Conservation (phyloP, 2,329 filamentous ascomycete species). For the Fusarium sterilihyphosum region DNA sequence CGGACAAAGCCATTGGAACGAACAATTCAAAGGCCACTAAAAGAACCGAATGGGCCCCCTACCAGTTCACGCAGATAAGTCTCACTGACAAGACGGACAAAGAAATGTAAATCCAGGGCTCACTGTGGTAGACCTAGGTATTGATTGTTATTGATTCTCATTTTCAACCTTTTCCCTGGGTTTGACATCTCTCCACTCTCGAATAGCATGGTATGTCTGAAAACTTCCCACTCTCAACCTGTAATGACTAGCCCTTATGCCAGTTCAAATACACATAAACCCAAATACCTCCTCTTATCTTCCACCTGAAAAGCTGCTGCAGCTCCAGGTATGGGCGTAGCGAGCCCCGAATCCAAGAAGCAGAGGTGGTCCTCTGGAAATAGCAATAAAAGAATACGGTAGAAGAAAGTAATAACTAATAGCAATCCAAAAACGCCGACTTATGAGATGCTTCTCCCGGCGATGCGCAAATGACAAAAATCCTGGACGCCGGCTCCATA, state of each 20-base stretch:
- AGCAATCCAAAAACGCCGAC: slow-evolving; percentile 38
- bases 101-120: not conserved
- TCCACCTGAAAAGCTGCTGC: not conserved
- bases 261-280: not conserved
- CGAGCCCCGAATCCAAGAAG: not conserved
- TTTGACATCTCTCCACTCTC: not conserved
- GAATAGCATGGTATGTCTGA: not conserved
- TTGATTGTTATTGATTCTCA: slow-evolving; percentile 12
- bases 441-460: slow-evolving; percentile 37
- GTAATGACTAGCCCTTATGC: not conserved
- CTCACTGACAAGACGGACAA: not conserved
- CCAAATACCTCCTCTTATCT: not conserved
- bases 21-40: not conserved
- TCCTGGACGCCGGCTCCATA: slow-evolving; percentile 42
- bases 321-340: not conserved
- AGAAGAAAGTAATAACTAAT: slow-evolving; percentile 2
- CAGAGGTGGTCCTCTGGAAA: not conserved
- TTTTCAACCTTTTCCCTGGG: slow-evolving; percentile 10
- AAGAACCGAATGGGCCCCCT: not conserved
- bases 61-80: not conserved
- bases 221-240: not conserved
- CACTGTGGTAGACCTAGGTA: not conserved
- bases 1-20: not conserved
- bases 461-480: slow-evolving; percentile 25
- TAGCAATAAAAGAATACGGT: not conserved